phyloP scores from a whole-genome alignment of 164 flowering plant genomes.

The Chloranthus sessilifolius region DNA sequence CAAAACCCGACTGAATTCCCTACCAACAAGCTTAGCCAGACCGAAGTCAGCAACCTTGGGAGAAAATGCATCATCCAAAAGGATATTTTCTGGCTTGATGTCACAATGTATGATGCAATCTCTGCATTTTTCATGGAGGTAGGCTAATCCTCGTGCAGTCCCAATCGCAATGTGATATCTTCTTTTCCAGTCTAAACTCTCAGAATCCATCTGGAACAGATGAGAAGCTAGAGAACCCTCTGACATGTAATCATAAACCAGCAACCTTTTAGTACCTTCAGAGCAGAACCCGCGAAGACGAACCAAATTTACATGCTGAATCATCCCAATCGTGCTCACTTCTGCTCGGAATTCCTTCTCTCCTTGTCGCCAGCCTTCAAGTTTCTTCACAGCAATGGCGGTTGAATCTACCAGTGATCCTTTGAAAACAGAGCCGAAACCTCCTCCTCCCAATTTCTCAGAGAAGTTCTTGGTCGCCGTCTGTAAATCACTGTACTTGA shows the following conservation, averaged over 20 bases:
- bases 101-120: slow-evolving; percentile 35
- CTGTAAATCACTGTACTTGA: slow-evolving; percentile 31
- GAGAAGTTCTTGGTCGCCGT: slow-evolving; percentile 43
- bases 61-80: slow-evolving; percentile 23
- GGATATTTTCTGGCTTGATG: slow-evolving; percentile 34
- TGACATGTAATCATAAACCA: slow-evolving; percentile 55
- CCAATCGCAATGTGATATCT: slow-evolving; percentile 30
- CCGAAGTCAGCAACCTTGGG: slow-evolving; percentile 37
- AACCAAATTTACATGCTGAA: slow-evolving; percentile 53
- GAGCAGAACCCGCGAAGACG: slow-evolving; percentile 51
- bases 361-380: slow-evolving; percentile 40
- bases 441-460: slow-evolving; percentile 46
- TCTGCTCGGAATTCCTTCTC: slow-evolving; percentile 54
- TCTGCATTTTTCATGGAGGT: slow-evolving; percentile 34
- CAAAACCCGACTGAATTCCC: slow-evolving; percentile 28
- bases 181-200: slow-evolving; percentile 21
- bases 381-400: slow-evolving; percentile 41
- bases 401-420: slow-evolving; percentile 34
- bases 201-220: slow-evolving; percentile 20
- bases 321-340: slow-evolving; percentile 59
- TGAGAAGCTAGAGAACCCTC: slow-evolving; percentile 37
- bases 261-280: slow-evolving; percentile 30
- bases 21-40: slow-evolving; percentile 30
- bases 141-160: slow-evolving; percentile 26
- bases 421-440: slow-evolving; percentile 55